Percentiles rank a stretch among this genome's conserved stretches.
Conservation (phyloP, 495 filamentous ascomycete species). For the Platismatia glauca region DNA sequence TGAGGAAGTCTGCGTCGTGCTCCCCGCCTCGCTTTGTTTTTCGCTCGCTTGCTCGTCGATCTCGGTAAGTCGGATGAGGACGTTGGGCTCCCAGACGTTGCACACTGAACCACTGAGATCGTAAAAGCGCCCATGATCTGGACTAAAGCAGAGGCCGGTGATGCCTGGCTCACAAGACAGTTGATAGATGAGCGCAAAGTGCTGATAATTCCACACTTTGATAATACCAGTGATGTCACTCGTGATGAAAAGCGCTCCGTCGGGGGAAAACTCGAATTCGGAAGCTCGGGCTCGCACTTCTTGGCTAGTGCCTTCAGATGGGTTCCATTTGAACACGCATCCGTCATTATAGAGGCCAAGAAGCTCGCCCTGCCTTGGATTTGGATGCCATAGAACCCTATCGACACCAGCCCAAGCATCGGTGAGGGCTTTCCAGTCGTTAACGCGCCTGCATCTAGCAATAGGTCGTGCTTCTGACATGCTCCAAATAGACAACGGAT, state of each 20-base stretch:
- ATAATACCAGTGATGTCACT: constrained; percentile 4
- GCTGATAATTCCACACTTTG: not conserved
- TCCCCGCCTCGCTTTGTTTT: constrained; percentile 10
- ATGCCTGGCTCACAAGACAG: constrained; percentile 1
- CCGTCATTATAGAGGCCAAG: constrained; percentile 9
- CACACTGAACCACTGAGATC: constrained; percentile 10
- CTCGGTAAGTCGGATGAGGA: constrained; percentile 14
- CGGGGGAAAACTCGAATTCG: not conserved
- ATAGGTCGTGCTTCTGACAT: not conserved
- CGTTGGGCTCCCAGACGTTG: constrained; percentile 21
- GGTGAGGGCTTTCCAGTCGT: not conserved
- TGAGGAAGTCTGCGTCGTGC: not conserved
- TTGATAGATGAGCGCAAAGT: constrained; percentile 3
- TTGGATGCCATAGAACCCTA: not conserved
- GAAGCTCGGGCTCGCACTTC: not conserved
- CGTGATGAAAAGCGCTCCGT: not conserved
- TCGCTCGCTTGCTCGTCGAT: constrained; percentile 12
- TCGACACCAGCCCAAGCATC: not conserved
- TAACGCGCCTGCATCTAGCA: not conserved
- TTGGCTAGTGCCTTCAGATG: not conserved
- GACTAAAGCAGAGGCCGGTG: constrained; percentile 1
- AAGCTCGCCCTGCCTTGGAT: not conserved
- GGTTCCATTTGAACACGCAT: constrained; percentile 3
- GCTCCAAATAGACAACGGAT: constrained; percentile 24
- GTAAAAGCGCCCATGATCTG: constrained; percentile 11